Base-by-base conservation (phyloP, 2,329 filamentous ascomycete genomes). In the Talaromyces sp. region DNA sequence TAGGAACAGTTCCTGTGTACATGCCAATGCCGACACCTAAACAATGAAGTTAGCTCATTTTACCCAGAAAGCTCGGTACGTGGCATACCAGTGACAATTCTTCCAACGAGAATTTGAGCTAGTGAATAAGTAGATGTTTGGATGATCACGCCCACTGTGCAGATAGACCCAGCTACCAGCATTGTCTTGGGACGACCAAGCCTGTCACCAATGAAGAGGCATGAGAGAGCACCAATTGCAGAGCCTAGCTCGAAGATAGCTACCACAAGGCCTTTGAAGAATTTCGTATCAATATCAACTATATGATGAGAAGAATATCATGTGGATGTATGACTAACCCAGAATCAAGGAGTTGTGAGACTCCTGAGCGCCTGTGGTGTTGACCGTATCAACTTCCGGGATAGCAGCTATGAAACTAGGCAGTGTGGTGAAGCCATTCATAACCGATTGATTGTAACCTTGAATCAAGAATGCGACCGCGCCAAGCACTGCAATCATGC, bases 191-290 rank as follows among this genome's bases (percentile, higher is more conserved):
- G 70, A 36, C 75, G 70, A 46, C 75, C 75, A 14, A 76, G 68
- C 11, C 58, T 55, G 43, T 77, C 75, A 30, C 75, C 75, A 30
- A 74, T 61, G 56, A 70, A 72, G 16, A 71, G 68, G 60, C 73
- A 76, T 11, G 67, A 68, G 11, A 77, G 63, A 13, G 75, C 69
- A 27, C 75, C 75, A 45, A 75, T 65, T 3, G 76, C 66, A 24
- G 73, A 74, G 37, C 74, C 75, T 16, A 77, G 64, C 29, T 73
- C 75, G 56, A 75, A 76, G 3, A 69, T 71, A 2, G 75, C 73
- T 47, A 52, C 46, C 5, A 52, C 50, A 19, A 52, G 50, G 11
- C 50, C 50, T 52, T 6, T 3, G 13, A 16, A 19, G 8, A n/a
- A 7, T 5, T 36, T 7, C 7, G n/a, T 16, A 39, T 19, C 16